These are phyloP conservation scores for Populus alba DNA, from an alignment of 345 rosid species.

Conservation along the genomic window DNA sequence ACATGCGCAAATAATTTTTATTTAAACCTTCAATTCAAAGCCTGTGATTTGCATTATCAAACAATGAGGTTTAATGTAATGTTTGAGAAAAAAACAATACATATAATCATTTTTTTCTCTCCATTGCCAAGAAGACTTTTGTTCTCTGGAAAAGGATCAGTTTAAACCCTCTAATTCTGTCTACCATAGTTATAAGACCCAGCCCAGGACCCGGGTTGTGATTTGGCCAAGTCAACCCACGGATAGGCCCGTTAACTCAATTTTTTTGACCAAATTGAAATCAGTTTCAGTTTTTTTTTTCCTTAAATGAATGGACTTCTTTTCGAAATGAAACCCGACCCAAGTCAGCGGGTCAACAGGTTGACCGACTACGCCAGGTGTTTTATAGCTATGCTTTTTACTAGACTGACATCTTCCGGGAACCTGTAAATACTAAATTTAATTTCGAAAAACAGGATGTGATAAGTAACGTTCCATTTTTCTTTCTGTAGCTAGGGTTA, in stretches of 20 bases:
- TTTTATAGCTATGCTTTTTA: no score
- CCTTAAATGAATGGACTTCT: no score
- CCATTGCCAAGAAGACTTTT: not conserved
- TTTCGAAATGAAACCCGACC: no score
- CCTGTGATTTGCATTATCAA: not conserved
- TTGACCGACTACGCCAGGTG: no score
- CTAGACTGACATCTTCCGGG: not conserved
- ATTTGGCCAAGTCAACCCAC: no score
- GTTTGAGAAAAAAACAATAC: not conserved
- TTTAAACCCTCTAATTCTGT: not conserved
- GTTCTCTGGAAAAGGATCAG: no score
- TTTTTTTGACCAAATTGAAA: no score
- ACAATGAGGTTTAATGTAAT: not conserved
- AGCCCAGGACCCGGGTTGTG: no score
- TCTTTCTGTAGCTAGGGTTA: not conserved
- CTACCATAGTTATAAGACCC: no score
- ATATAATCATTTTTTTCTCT: not conserved
- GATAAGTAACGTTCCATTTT: not conserved
- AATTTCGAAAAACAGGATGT: not conserved
- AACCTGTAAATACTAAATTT: not conserved
- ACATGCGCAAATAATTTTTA: not conserved
- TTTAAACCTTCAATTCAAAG: not conserved
- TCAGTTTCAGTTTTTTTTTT: no score
- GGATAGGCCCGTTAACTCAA: no score
- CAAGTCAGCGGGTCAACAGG: no score